Evolutionary conservation across 805 yeast species (phyloP).

Genomic region (Starmerella bacillaris): DNA sequence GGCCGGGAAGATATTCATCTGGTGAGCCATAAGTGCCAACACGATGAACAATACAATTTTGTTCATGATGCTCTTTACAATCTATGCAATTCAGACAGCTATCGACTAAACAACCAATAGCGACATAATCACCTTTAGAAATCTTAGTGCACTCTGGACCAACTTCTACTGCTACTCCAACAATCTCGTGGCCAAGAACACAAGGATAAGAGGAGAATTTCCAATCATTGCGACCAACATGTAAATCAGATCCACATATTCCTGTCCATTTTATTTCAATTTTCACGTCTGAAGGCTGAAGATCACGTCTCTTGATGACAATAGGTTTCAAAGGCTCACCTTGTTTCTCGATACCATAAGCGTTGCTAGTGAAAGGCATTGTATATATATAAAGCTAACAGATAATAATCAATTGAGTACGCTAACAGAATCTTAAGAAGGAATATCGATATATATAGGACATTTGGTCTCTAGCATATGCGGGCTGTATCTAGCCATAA

Average conservation of each 20-base stretch:
- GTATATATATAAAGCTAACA: too few relatives aligned
- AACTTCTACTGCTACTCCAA: conserved; percentile 26
- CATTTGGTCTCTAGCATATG: too few relatives aligned
- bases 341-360: background rate
- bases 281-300: conserved; percentile 20
- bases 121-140: conserved; percentile 58
- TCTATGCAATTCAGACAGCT: conserved; percentile 46
- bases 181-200: conserved; percentile 35
- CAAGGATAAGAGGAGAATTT: conserved; percentile 23
- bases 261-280: conserved; percentile 19
- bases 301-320: conserved; percentile 12
- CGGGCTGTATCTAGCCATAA: too few relatives aligned
- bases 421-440: too few relatives aligned
- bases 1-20: conserved; percentile 43
- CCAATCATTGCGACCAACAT: conserved; percentile 38
- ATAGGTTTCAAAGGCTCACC: background rate
- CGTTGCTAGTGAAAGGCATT: conserved; percentile 1
- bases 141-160: conserved; percentile 38
- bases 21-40: conserved; percentile 35
- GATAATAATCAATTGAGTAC: too few relatives aligned
- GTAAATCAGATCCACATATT: conserved; percentile 46
- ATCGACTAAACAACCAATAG: conserved; percentile 53
- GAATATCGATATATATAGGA: too few relatives aligned
- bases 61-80: conserved; percentile 39
- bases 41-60: conserved; percentile 31